Conservation (phyloP, 345 rosid species). For the Heritiera littoralis region DNA sequence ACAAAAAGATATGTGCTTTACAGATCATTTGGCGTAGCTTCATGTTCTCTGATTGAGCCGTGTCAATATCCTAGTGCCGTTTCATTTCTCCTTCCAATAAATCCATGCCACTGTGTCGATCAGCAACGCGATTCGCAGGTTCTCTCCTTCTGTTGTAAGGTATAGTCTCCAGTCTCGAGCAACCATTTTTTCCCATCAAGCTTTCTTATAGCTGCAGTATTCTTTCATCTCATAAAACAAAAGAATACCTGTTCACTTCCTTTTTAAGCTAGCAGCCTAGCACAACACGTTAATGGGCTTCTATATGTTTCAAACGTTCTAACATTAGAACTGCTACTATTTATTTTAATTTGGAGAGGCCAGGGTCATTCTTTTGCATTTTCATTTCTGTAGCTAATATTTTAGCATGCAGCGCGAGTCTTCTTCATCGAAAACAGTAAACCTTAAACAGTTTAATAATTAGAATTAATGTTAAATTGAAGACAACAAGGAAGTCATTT, state of each 20-base stretch:
- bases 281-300: no score
- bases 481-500: background rate
- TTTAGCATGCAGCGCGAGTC: no score
- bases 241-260: no score
- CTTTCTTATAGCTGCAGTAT: background rate
- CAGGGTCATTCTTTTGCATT: no score
- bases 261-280: no score
- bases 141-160: no score
- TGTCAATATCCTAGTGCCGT: slow-evolving; percentile 78
- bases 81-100: slow-evolving; percentile 25
- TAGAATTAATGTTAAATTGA: background rate
- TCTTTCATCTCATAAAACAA: no score
- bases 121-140: background rate
- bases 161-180: background rate
- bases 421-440: no score
- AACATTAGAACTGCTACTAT: no score
- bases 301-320: no score
- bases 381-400: no score
- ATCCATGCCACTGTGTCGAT: background rate
- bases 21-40: background rate
- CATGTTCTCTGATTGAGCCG: slow-evolving; percentile 71
- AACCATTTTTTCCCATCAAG: background rate
- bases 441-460: background rate
- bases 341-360: no score
- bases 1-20: background rate